Evolutionary conservation across 2,329 filamentous ascomycete genomes (phyloP).

Genomic region (Aspergillus fischeri): DNA sequence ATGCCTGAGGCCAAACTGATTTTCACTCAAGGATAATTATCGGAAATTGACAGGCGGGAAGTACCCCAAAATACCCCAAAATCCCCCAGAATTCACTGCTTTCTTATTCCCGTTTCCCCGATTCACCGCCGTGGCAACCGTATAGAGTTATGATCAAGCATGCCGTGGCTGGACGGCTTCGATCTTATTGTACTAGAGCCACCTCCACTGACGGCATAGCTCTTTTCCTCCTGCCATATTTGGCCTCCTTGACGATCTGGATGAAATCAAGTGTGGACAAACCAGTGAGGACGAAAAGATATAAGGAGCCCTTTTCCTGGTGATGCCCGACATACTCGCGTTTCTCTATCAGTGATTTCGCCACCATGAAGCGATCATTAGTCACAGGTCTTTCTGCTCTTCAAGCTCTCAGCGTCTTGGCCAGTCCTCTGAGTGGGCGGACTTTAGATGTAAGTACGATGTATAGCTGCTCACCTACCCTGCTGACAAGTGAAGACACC

Average conservation of each 20-base stretch:
- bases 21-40: too few species aligned
- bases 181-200: neutral
- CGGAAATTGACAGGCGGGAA: too few species aligned
- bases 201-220: neutral
- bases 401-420: neutral
- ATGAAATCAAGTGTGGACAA: neutral
- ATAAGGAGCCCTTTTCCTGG: neutral
- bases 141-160: neutral
- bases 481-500: neutral
- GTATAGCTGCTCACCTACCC: neutral
- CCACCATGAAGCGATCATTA: neutral
- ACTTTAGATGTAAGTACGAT: neutral
- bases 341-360: neutral
- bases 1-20: too few species aligned
- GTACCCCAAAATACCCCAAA: too few species aligned
- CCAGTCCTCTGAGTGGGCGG: neutral
- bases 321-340: neutral
- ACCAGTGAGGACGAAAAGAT: neutral
- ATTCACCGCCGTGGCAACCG: neutral
- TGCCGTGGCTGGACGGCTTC: neutral
- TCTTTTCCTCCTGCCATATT: neutral
- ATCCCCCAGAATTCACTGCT: too few species aligned
- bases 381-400: neutral
- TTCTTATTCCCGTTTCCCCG: neutral
- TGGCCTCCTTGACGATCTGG: neutral